phyloP scores from a whole-genome alignment of 129 eudicot species.

The Helianthus annuus region HanXRQr2.0-SUNRISE NC_035441.2:87908519-87909018 shows the following conservation, averaged over 20 bases:
- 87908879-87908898: constrained; percentile 24
- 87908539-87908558: too few relatives aligned
- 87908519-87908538: too few relatives aligned
- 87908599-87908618: not conserved
- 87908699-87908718: too few relatives aligned
- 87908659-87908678: not conserved
- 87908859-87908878: constrained; percentile 27
- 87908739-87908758: not conserved
- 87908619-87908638: not conserved
- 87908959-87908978: not conserved
- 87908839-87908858: constrained; percentile 25
- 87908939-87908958: not conserved
- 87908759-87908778: not conserved
- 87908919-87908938: not conserved
- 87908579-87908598: constrained; percentile 12
- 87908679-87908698: not conserved
- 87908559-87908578: not conserved
- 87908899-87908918: constrained; percentile 31
- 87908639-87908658: not conserved
- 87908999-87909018: too few relatives aligned
- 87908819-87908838: constrained; percentile 25
- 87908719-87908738: not conserved
- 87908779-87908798: constrained; percentile 10
- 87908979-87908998: too few relatives aligned
- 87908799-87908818: constrained; percentile 26